Conservation (phyloP, 2,329 filamentous ascomycete species). For the Monosporascus sp. region DNA sequence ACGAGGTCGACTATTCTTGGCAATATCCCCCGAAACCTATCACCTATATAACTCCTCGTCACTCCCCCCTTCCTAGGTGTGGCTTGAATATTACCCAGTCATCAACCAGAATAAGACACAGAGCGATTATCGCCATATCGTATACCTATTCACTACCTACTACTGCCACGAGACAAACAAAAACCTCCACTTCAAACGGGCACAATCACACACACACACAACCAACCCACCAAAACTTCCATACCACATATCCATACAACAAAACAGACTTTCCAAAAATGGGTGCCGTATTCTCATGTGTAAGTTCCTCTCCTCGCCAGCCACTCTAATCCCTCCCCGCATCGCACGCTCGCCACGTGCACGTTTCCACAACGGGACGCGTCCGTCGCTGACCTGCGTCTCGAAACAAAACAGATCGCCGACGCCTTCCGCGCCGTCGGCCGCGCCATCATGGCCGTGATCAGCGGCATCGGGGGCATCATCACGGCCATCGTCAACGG, state of each 20-base stretch:
- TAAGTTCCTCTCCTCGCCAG: slow-evolving; percentile 42
- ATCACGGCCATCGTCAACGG: slow-evolving; percentile 63
- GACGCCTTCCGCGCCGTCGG: slow-evolving; percentile 60
- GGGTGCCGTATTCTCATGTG: slow-evolving; percentile 80
- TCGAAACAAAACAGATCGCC: slow-evolving; percentile 42
- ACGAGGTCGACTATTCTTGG: too few species aligned
- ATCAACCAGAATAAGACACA: background rate
- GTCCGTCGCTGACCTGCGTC: slow-evolving; percentile 12
- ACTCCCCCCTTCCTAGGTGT: background rate
- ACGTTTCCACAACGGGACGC: too few species aligned
- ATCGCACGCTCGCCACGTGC: too few species aligned
- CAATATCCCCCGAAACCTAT: too few species aligned
- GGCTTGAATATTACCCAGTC: background rate
- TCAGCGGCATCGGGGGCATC: slow-evolving; percentile 61
- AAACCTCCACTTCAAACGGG: background rate
- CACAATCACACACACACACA: slow-evolving; percentile 5
- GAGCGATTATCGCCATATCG: too few species aligned
- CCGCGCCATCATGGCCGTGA: slow-evolving; percentile 60
- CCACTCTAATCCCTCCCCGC: too few species aligned
- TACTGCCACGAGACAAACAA: background rate
- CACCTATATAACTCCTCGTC: background rate
- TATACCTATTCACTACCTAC: background rate
- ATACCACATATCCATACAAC: slow-evolving; percentile 2
- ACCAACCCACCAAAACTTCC: slow-evolving; percentile 3
- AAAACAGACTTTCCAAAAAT: slow-evolving; percentile 45